Evolutionary conservation across 140 eudicot species (phyloP).

Genomic region (Flaveria floridana): DNA sequence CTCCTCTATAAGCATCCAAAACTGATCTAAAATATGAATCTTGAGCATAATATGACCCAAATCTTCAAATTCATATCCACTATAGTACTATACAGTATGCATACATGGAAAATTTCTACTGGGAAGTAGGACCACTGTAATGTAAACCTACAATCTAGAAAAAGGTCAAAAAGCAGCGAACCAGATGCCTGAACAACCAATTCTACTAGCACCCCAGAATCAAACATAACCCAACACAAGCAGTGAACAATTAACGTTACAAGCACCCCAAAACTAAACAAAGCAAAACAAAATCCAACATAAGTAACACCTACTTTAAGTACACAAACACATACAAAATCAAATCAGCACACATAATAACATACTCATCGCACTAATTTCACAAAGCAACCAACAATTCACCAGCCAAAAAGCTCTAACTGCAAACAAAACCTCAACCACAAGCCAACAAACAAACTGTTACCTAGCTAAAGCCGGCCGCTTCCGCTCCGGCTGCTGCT

Average conservation of each 20-base stretch:
- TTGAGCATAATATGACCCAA: background rate
- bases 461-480: conserved; percentile 98
- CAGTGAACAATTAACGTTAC: background rate
- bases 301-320: background rate
- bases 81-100: background rate
- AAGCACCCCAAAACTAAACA: background rate
- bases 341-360: background rate
- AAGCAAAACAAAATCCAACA: background rate
- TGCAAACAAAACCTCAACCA: conserved; percentile 24
- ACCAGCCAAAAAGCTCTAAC: conserved; percentile 2
- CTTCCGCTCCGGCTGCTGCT: conserved; percentile 68
- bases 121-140: background rate
- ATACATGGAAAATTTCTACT: conserved; percentile 10
- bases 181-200: too few species aligned
- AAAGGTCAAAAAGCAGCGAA: background rate
- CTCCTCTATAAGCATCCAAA: background rate
- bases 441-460: background rate
- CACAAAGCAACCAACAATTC: background rate
- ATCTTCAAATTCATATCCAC: background rate
- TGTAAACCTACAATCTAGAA: background rate
- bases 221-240: background rate
- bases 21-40: background rate
- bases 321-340: background rate
- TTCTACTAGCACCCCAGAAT: too few species aligned
- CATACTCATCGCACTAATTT: background rate